Conservation (phyloP, 352 stramenopile species). For the Phytopythium sindhum region DNA sequence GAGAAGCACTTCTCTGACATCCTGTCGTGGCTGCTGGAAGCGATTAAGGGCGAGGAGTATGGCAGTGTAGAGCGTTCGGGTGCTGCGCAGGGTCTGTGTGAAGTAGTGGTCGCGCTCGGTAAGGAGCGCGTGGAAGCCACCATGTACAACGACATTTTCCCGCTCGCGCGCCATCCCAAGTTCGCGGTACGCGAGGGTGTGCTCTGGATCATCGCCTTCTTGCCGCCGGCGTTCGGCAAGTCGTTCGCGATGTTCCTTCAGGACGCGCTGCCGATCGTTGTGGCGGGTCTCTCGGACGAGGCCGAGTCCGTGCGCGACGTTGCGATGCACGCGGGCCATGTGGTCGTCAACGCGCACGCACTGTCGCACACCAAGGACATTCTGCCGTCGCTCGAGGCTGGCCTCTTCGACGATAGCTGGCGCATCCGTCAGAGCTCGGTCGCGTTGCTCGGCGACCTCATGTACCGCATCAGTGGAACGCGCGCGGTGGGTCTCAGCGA, state of each 20-base stretch:
- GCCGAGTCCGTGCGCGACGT: conserved; percentile 97
- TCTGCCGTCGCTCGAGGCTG: conserved; percentile 94
- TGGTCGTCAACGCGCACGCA: conserved; percentile 97
- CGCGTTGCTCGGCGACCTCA: conserved; percentile 93
- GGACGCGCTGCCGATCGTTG: conserved; percentile 94
- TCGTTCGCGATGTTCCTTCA: conserved; percentile 93
- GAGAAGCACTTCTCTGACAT: conserved; percentile 95
- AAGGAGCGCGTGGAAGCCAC: conserved; percentile 70
- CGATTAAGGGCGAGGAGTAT: conserved; percentile 90
- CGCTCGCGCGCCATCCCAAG: conserved; percentile 92
- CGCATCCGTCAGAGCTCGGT: conserved; percentile 98
- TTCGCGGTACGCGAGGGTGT: conserved; percentile 96
- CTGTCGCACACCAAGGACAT: conserved; percentile 97
- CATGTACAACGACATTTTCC: conserved; percentile 94
- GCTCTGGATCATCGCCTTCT: conserved; percentile 98
- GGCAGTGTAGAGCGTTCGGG: conserved; percentile 97
- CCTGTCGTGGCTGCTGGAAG: conserved; percentile 96
- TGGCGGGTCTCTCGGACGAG: conserved; percentile 98
- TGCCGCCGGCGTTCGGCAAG: conserved; percentile 94
- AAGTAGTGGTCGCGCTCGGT: conserved; percentile 90
- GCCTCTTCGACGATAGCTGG: conserved; percentile 98
- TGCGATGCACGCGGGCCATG: conserved; percentile 95
- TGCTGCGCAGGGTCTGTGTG: conserved; percentile 97
- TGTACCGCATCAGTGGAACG: conserved; percentile 97
- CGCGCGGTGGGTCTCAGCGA: conserved; percentile 86